Conservation (phyloP, 2,329 filamentous ascomycete species). For the Thelonectria rubi region DNA sequence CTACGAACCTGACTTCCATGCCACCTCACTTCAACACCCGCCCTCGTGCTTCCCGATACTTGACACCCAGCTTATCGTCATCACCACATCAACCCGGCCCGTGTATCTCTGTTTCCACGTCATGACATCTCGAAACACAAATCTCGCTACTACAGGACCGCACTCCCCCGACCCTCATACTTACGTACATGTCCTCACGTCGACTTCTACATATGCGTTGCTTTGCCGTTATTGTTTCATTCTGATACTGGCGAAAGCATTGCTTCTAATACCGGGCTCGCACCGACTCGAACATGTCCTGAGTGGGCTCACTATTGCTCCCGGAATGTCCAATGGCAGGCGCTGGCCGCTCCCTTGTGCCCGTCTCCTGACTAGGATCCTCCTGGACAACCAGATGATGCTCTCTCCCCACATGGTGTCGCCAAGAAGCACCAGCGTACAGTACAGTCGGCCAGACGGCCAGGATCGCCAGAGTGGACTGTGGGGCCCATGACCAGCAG, state of each 20-base stretch:
- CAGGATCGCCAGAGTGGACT: slow-evolving; percentile 33
- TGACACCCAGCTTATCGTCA: not conserved
- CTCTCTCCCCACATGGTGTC: slow-evolving; percentile 14
- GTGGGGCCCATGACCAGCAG: slow-evolving; percentile 29
- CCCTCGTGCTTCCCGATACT: not conserved
- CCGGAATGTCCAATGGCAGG: slow-evolving; percentile 11
- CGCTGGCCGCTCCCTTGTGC: slow-evolving; percentile 22
- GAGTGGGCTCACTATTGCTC: slow-evolving; percentile 16
- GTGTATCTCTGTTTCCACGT: not conserved
- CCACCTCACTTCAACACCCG: no score
- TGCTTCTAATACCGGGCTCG: slow-evolving; percentile 8
- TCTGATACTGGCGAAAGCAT: not conserved
- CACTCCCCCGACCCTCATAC: not conserved
- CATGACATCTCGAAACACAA: not conserved
- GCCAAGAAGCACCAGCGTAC: slow-evolving; percentile 27
- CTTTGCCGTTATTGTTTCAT: slow-evolving; percentile 4
- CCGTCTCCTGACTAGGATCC: slow-evolving; percentile 36
- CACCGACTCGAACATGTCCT: slow-evolving; percentile 7
- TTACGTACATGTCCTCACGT: not conserved
- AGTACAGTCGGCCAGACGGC: slow-evolving; percentile 21
- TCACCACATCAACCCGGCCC: not conserved
- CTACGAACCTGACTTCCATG: no score
- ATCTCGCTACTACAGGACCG: not conserved
- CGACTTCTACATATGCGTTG: not conserved
- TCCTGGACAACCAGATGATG: slow-evolving; percentile 28